Base-by-base conservation (phyloP, 2,329 filamentous ascomycete genomes). In the Teratosphaeria gauchensis region DNA sequence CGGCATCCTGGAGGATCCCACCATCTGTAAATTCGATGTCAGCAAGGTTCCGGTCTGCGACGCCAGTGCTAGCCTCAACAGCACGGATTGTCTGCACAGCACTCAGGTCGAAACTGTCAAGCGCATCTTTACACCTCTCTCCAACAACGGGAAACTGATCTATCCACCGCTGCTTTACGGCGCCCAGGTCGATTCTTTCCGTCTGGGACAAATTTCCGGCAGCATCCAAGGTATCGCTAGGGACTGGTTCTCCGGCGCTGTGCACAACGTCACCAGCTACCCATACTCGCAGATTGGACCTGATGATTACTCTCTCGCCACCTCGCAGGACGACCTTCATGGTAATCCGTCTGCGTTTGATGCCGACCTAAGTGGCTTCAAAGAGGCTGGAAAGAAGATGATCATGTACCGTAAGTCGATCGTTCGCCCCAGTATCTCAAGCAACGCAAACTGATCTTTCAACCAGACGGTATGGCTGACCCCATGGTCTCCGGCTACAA, bases 101-200 rank as follows among this genome's bases (percentile, higher is more conserved):
- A 68, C 68, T 0, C 78, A 82, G 66, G 71, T 76, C 51, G 61
- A 71, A 4, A 77, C 75, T 0, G 77, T 81, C 11, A 70, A 74
- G 48, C 63, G 73, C 1, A 70, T 78, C n/a, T 78, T 75, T 16
- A 5, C 35, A 42, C 4, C 35, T 42, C 35, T 42, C 12, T 16
- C 74, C 58, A 69, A 68, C 5, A 66, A 76, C 46, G 79, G 79
- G 51, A 70, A 71, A 4, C 67, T 82, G 1, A 72, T 81, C n/a
- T 82, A 77, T 64, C 79, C 80, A 1, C 72, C 75, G 19, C 75
- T 82, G 66, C 74, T 80, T 55, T 79, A 77, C 6, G 79, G 79
- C n/a, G 73, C 74, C 14, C 77, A 80, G 62, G 62, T 75, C 8
- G 61, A 70, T 4, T 74, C 75, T 3, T 71, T 74, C 21, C 61